Percentiles rank a stretch among this genome's conserved stretches.
Conservation (phyloP, 2,329 filamentous ascomycete genomes). For the Thermomyces lanuginosus region DNA sequence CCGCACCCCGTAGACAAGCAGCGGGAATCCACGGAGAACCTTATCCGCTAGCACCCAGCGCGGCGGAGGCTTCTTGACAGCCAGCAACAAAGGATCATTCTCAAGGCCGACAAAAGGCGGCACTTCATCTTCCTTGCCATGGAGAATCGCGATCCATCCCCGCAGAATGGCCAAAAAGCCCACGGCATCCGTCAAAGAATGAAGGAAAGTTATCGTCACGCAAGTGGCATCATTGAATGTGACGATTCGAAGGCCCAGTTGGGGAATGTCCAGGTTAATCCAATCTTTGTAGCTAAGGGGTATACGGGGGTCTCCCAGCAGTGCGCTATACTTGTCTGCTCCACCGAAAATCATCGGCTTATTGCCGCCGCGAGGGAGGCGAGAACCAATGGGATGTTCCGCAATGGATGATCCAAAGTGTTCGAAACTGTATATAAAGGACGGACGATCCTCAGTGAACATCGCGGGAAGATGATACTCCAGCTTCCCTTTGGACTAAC, state of each 20-base stretch:
- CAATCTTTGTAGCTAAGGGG: not conserved
- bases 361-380: not conserved
- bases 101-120: slow-evolving; percentile 3
- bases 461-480: slow-evolving; percentile 1
- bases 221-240: not conserved
- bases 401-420: not conserved
- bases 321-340: not conserved
- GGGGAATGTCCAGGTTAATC: not conserved
- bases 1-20: slow-evolving; percentile 3
- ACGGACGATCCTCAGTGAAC: slow-evolving; percentile 1
- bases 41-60: slow-evolving; percentile 3
- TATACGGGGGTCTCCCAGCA: not conserved
- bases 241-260: not conserved
- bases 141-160: slow-evolving; percentile 33
- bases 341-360: not conserved
- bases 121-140: slow-evolving; percentile 25
- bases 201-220: not conserved
- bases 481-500: not conserved
- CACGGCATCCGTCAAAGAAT: slow-evolving; percentile 13
- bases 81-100: slow-evolving; percentile 4
- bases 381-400: not conserved
- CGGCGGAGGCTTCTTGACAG: slow-evolving; percentile 1
- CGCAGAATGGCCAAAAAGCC: slow-evolving; percentile 28
- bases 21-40: slow-evolving; percentile 3
- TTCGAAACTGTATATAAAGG: not conserved